A percentile compares a stretch with the other conserved stretches of the same genome.
Evolutionary conservation across 1,284 basidiomycete species (phyloP).

Genomic region (Wallemia mellicola): DNA sequence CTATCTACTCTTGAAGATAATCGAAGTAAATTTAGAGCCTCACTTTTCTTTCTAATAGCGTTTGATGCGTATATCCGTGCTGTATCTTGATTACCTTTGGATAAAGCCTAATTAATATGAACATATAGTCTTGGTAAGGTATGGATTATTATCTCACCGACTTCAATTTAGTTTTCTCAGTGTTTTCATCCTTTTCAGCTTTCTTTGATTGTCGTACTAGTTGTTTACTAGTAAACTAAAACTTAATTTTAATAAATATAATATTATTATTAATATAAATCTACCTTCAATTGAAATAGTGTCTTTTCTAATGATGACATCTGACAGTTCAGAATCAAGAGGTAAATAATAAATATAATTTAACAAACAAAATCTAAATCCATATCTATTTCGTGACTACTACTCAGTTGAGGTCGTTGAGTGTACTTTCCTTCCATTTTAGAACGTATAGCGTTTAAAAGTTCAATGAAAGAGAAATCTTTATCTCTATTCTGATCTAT

Average conservation of each 20-base stretch:
- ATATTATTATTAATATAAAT: background rate
- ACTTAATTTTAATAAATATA: background rate
- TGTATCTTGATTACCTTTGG: conserved; percentile 87
- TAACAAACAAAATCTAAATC: background rate
- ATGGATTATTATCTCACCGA: too few relatives aligned
- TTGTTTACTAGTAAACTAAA: conserved; percentile 78
- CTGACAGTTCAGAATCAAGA: conserved; percentile 17
- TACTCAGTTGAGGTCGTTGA: background rate
- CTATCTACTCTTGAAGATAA: conserved; percentile 79
- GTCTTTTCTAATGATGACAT: conserved; percentile 85
- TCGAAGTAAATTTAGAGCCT: conserved; percentile 62
- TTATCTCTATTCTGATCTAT: background rate
- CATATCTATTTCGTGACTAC: background rate
- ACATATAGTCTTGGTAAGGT: too few relatives aligned
- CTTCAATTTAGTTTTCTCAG: conserved; percentile 64
- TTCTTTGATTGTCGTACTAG: conserved; percentile 77
- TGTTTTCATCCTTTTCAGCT: conserved; percentile 65
- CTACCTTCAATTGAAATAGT: conserved; percentile 68
- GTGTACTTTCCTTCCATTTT: background rate
- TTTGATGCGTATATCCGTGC: conserved; percentile 98
- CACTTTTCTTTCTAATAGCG: conserved; percentile 93
- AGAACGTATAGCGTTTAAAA: background rate
- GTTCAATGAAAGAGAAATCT: background rate
- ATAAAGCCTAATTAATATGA: conserved; percentile 87
- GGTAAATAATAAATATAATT: background rate